These are phyloP conservation scores for Plasmodium knowlesi DNA, from an alignment of 169 alveolate species.

Conservation along the genomic window DNA sequence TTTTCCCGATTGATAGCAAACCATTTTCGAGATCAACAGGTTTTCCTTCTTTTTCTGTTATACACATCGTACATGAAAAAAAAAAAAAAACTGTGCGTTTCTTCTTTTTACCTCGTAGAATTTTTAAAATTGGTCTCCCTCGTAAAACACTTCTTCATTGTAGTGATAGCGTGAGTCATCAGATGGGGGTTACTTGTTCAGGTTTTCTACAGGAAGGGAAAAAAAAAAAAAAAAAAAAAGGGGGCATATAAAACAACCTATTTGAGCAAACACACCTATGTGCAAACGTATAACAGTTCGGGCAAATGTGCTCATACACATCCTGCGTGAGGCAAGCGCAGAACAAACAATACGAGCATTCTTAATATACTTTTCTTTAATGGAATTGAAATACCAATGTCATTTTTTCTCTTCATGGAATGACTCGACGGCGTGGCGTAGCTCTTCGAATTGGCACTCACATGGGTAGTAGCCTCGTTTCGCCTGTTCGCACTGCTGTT, in stretches of 20 bases:
- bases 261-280: background rate
- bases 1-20: background rate
- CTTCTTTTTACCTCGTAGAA: background rate
- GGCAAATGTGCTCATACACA: background rate
- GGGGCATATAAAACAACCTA: background rate
- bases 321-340: background rate
- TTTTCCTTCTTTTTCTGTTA: background rate
- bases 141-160: background rate
- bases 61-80: no score
- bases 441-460: background rate
- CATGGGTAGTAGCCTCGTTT: background rate
- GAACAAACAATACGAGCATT: background rate
- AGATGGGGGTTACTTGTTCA: slow-evolving; percentile 8
- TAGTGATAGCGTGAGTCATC: background rate
- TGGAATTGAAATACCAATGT: slow-evolving; percentile 53
- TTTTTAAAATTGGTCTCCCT: background rate
- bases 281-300: background rate
- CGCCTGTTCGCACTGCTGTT: background rate
- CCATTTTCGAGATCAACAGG: background rate
- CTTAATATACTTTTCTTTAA: slow-evolving; percentile 60
- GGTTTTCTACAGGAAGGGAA: background rate
- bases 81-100: no score
- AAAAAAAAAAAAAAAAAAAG: background rate
- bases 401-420: slow-evolving; percentile 52
- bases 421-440: background rate